phyloP scores from a whole-genome alignment of 495 filamentous ascomycete species.

The Aspergillus wentii region DNA sequence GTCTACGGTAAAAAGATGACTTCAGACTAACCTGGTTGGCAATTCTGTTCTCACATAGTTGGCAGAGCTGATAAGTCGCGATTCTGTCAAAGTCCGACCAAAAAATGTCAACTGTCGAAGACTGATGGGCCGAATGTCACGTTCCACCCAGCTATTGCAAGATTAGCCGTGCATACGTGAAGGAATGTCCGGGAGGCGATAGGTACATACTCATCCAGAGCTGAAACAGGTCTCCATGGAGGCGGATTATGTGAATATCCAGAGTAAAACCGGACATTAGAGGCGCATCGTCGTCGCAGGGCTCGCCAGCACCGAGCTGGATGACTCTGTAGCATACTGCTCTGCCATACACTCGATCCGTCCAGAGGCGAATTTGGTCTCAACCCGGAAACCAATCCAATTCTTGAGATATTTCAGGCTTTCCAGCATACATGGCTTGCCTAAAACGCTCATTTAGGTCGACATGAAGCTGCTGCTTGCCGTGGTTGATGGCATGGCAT shows the following conservation, averaged over 20 bases:
- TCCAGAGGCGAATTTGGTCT: not conserved
- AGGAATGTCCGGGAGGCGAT: constrained; percentile 16
- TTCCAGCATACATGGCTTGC: not conserved
- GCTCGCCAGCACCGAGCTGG: constrained; percentile 26
- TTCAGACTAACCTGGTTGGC: constrained; percentile 65
- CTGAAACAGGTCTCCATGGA: constrained; percentile 74
- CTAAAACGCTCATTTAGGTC: no score
- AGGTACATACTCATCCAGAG: constrained; percentile 76
- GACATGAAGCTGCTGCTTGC: no score
- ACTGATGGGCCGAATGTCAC: constrained; percentile 80
- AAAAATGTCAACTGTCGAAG: constrained; percentile 94
- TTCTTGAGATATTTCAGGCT: no score
- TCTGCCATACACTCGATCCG: constrained; percentile 19
- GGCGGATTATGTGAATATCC: constrained; percentile 34
- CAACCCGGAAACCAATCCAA: not conserved
- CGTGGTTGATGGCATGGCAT: no score
- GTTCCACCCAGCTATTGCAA: constrained; percentile 70
- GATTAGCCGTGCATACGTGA: constrained; percentile 5
- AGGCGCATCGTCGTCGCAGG: constrained; percentile 13
- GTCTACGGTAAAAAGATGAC: not conserved
- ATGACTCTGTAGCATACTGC: constrained; percentile 33
- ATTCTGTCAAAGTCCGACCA: constrained; percentile 82
- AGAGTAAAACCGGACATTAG: constrained; percentile 21
- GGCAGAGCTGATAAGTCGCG: constrained; percentile 83
- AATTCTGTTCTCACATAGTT: constrained; percentile 97